These are phyloP conservation scores for Abelmoschus esculentus DNA, from an alignment of 345 rosid genomes.

Conservation along the genomic window DNA sequence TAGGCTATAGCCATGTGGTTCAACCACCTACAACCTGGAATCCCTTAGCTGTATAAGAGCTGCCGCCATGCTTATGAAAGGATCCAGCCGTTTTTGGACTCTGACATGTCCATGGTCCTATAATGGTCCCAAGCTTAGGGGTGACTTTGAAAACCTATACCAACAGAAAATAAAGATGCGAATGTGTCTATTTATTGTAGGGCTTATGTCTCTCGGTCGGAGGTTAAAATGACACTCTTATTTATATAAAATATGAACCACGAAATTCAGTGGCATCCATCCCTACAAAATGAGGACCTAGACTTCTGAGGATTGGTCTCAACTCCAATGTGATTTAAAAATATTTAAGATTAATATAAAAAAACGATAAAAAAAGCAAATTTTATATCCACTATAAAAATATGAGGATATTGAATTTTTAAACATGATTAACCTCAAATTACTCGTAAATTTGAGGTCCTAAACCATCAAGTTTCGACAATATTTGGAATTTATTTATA, in stretches of 20 bases:
- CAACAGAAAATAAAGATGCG: not conserved
- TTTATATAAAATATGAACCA: not conserved
- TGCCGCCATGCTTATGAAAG: conserved; percentile 15
- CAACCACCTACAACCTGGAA: conserved; percentile 14
- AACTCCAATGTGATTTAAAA: too few species aligned
- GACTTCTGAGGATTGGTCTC: too few species aligned
- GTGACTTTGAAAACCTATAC: conserved; percentile 12
- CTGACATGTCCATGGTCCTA: conserved; percentile 20
- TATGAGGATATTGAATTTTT: too few species aligned
- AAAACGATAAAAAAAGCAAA: too few species aligned
- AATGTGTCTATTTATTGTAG: not conserved
- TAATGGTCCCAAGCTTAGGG: conserved; percentile 26
- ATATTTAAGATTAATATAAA: too few species aligned
- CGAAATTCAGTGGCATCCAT: not conserved
- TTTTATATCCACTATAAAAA: too few species aligned
- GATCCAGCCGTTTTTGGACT: not conserved
- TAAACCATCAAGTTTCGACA: too few species aligned
- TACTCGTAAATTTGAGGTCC: too few species aligned
- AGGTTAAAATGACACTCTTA: not conserved
- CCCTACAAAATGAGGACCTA: too few species aligned
- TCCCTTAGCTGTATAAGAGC: conserved; percentile 24
- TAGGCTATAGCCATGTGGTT: not conserved
- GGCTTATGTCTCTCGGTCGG: not conserved
- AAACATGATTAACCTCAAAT: too few species aligned
- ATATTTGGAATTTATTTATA: too few species aligned